Evolutionary conservation across 306 rosid species (phyloP).

Genomic region (Parietaria judaica): DNA sequence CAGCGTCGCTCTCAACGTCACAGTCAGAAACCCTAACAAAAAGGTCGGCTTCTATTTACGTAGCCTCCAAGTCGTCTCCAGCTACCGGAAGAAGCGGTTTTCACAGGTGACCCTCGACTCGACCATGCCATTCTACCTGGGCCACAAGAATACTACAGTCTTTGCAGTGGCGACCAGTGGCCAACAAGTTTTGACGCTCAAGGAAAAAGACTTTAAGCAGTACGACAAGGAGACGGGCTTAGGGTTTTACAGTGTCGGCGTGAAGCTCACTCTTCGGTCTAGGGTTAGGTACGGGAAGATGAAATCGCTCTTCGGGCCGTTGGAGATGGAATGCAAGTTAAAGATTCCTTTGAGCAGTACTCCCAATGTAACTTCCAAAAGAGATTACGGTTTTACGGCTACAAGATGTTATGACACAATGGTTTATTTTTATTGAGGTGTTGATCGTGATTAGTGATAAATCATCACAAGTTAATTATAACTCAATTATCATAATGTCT

Average conservation of each 20-base stretch:
- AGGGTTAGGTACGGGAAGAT: slow-evolving; percentile 2
- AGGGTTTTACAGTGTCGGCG: slow-evolving; percentile 5
- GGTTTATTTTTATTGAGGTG: too few relatives aligned
- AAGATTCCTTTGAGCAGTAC: background rate
- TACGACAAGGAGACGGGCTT: background rate
- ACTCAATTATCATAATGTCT: too few relatives aligned
- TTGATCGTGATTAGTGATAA: too few relatives aligned
- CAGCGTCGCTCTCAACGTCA: slow-evolving; percentile 3
- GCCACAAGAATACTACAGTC: slow-evolving; percentile 37
- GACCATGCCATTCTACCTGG: slow-evolving; percentile 36
- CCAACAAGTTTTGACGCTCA: background rate
- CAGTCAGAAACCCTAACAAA: slow-evolving; percentile 50
- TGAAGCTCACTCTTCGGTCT: background rate
- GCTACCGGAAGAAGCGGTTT: slow-evolving; percentile 27
- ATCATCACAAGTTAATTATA: too few relatives aligned
- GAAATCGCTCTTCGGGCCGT: background rate
- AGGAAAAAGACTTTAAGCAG: background rate
- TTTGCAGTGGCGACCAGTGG: slow-evolving; percentile 17
- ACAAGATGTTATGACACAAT: background rate
- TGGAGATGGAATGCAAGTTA: slow-evolving; percentile 1
- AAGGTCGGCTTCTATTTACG: slow-evolving; percentile 37
- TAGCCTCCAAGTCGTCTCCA: slow-evolving; percentile 25
- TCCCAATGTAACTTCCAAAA: background rate
- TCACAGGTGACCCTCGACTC: background rate
- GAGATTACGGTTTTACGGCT: background rate